These are phyloP conservation scores for Elaeis oleifera DNA, from an alignment of 202 grass and related monocot genomes.

Conservation along the genomic window DNA sequence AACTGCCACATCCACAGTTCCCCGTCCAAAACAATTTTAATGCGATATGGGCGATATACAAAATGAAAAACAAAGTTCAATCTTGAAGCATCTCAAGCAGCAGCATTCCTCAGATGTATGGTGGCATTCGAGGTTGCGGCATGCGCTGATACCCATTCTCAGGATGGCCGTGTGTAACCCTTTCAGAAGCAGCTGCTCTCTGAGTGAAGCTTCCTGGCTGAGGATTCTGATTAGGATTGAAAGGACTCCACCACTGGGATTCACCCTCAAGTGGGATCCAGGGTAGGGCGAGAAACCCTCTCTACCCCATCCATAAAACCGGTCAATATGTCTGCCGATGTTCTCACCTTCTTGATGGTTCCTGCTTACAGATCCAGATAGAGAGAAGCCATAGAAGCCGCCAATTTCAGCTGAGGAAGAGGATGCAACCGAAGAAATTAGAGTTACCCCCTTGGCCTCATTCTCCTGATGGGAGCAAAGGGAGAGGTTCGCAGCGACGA, in stretches of 20 bases:
- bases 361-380: conserved; percentile 40
- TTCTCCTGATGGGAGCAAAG: conserved; percentile 52
- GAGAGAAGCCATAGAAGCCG: conserved; percentile 42
- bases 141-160: conserved; percentile 47
- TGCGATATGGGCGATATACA: conserved; percentile 11
- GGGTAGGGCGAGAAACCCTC: conserved; percentile 45
- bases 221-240: conserved; percentile 53
- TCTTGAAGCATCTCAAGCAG: background rate
- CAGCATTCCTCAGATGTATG: conserved; percentile 34
- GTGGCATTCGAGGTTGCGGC: conserved; percentile 36
- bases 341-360: conserved; percentile 38
- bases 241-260: conserved; percentile 62
- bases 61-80: background rate
- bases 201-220: conserved; percentile 34
- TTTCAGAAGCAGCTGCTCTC: conserved; percentile 32
- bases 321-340: conserved; percentile 36
- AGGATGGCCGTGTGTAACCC: conserved; percentile 27
- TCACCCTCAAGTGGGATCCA: conserved; percentile 62
- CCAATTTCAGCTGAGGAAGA: conserved; percentile 47
- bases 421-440: conserved; percentile 57
- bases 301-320: conserved; percentile 40
- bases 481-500: conserved; percentile 31
- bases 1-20: conserved; percentile 13
- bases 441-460: conserved; percentile 59
- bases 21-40: conserved; percentile 1